Conservation (phyloP, 805 yeast species). For the Jamesozyma spencerorum region DNA sequence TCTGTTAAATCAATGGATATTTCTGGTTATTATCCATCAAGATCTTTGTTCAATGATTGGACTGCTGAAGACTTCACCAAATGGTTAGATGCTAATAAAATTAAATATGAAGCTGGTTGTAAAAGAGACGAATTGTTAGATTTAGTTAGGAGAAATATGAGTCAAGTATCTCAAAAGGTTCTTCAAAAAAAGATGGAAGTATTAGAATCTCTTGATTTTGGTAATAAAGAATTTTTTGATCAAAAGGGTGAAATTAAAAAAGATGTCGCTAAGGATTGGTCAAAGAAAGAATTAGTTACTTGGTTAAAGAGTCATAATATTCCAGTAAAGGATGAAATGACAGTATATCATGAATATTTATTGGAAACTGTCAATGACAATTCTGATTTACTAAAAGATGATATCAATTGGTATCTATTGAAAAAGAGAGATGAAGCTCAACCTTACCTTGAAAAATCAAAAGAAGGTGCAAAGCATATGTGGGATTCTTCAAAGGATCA, state of each 20-base stretch:
- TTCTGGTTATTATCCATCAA: conserved; percentile 42
- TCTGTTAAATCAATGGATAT: conserved; percentile 31
- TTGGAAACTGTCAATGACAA: conserved; percentile 30
- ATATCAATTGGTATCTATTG: conserved; percentile 32
- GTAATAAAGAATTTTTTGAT: conserved; percentile 31
- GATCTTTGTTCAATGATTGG: conserved; percentile 39
- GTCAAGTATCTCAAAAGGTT: conserved; percentile 33
- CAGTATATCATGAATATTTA: conserved; percentile 31
- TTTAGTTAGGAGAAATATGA: conserved; percentile 34
- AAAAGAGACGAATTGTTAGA: conserved; percentile 38
- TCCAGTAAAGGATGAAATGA: conserved; percentile 29
- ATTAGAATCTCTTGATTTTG: conserved; percentile 34
- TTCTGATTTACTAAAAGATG: conserved; percentile 31
- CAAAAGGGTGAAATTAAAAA: conserved; percentile 34
- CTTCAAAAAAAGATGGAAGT: conserved; percentile 33
- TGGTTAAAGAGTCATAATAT: conserved; percentile 45
- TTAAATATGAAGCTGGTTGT: conserved; percentile 25
- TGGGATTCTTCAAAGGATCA: conserved; percentile 17
- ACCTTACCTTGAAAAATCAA: conserved; percentile 32
- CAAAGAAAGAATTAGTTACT: conserved; percentile 42
- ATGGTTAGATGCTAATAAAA: conserved; percentile 42
- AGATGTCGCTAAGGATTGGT: conserved; percentile 43
- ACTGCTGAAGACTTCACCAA: conserved; percentile 33
- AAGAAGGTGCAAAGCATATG: conserved; percentile 19
- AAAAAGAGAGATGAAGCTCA: conserved; percentile 25